Conservation (phyloP, 2,329 filamentous ascomycete species). For the Penicillium sp. region DNA sequence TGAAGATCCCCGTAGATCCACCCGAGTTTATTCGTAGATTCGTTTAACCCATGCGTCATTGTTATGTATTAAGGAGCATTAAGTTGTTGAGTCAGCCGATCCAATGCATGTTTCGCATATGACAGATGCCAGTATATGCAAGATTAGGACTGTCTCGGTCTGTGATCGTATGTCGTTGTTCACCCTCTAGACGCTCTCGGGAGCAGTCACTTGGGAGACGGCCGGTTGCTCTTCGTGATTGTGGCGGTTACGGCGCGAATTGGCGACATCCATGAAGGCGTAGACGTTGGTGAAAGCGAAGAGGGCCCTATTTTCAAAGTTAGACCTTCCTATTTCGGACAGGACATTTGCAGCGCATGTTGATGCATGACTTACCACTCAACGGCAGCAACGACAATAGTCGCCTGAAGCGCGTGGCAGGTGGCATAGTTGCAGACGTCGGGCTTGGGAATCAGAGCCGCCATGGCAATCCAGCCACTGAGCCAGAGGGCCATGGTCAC, state of each 20-base stretch:
- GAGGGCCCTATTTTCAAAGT: constrained; percentile 25
- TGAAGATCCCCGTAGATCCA: constrained; percentile 4
- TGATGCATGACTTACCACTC: constrained; percentile 28
- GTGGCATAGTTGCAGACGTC: constrained; percentile 24
- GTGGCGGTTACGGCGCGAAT: constrained; percentile 26
- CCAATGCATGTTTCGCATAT: not conserved
- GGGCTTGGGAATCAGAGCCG: constrained; percentile 29
- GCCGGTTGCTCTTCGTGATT: constrained; percentile 21
- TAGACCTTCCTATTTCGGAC: not conserved
- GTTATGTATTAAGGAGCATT: constrained; percentile 2
- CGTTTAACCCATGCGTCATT: constrained; percentile 3
- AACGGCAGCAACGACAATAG: constrained; percentile 30
- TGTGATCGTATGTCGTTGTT: not conserved
- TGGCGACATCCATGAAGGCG: constrained; percentile 30
- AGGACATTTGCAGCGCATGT: not conserved
- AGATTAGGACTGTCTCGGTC: not conserved
- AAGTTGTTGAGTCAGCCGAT: not conserved
- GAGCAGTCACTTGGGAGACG: constrained; percentile 16
- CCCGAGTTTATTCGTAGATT: constrained; percentile 9
- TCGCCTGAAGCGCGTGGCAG: constrained; percentile 31
- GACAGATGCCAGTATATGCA: not conserved
- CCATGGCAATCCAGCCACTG: constrained; percentile 33
- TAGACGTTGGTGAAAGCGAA: constrained; percentile 33
- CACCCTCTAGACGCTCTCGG: constrained; percentile 10
- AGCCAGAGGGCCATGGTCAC: constrained; percentile 33